phyloP scores from a whole-genome alignment of 371 early-diverging fungal genomes.

The Nematocida homosporus region DNA sequence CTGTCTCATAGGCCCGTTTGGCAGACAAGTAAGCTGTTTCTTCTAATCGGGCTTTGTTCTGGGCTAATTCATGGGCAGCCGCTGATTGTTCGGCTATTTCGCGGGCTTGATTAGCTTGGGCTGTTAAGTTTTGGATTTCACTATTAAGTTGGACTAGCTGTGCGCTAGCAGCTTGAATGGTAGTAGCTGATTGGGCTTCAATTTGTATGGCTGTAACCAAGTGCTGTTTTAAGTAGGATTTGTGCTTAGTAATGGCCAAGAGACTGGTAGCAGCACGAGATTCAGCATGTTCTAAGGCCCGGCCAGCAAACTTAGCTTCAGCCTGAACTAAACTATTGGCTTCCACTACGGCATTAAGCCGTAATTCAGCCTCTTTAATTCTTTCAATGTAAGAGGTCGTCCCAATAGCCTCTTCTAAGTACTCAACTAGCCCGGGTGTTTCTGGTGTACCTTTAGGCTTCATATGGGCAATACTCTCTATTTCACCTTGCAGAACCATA shows the following conservation, averaged over 20 bases:
- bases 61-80: slow-evolving; percentile 11
- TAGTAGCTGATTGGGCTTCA: no score
- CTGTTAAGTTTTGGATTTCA: slow-evolving; percentile 13
- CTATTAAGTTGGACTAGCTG: not conserved
- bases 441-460: slow-evolving; percentile 87
- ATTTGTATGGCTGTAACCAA: no score
- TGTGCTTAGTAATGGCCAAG: no score
- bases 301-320: no score
- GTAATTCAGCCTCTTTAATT: slow-evolving; percentile 77
- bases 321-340: no score
- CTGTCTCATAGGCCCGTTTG: slow-evolving; percentile 2
- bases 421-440: slow-evolving; percentile 93
- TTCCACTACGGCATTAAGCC: slow-evolving; percentile 66
- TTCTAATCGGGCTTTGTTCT: not conserved
- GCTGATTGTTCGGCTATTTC: slow-evolving; percentile 59
- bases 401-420: slow-evolving; percentile 98
- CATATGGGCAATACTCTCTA: slow-evolving; percentile 96
- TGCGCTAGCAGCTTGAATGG: slow-evolving; percentile 27
- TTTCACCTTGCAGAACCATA: slow-evolving; percentile 96
- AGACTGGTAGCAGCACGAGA: no score
- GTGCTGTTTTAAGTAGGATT: no score
- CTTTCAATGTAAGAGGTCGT: slow-evolving; percentile 79
- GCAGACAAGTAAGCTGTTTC: slow-evolving; percentile 10
- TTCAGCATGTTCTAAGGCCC: no score
- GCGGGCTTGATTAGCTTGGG: slow-evolving; percentile 8